Evolutionary conservation across 2,329 filamentous ascomycete species (phyloP).

Genomic region (Lachnellula arida): DNA sequence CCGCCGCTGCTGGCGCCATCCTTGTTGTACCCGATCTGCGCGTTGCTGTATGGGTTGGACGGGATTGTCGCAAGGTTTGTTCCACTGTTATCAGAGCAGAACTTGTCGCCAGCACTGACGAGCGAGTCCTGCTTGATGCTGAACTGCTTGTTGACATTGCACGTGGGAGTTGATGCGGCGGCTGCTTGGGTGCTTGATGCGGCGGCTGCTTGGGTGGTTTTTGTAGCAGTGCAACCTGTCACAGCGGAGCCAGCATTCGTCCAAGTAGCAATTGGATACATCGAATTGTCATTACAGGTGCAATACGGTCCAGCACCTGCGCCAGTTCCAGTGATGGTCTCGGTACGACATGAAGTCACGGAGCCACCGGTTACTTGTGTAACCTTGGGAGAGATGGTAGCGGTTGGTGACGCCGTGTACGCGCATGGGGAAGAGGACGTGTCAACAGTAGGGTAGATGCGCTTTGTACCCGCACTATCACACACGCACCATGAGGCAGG

Average conservation of each 20-base stretch:
- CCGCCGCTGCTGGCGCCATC: not conserved
- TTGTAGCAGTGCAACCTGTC: not conserved
- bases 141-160: not conserved
- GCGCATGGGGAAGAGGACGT: not conserved
- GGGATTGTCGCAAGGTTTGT: not conserved
- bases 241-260: not conserved
- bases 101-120: not conserved
- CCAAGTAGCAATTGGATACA: not conserved
- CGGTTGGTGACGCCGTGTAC: not conserved
- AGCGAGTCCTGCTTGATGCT: not conserved
- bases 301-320: not conserved
- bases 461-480: not conserved
- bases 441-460: not conserved
- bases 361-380: not conserved
- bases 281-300: not conserved
- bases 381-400: not conserved
- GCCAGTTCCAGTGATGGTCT: not conserved
- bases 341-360: not conserved
- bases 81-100: not conserved
- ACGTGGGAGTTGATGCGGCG: not conserved
- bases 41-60: not conserved
- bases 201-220: not conserved
- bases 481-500: not conserved
- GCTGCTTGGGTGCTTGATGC: not conserved
- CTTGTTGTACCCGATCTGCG: not conserved